Conservation (phyloP, 331 rosid genomes). For the Acacia pycnantha region DNA sequence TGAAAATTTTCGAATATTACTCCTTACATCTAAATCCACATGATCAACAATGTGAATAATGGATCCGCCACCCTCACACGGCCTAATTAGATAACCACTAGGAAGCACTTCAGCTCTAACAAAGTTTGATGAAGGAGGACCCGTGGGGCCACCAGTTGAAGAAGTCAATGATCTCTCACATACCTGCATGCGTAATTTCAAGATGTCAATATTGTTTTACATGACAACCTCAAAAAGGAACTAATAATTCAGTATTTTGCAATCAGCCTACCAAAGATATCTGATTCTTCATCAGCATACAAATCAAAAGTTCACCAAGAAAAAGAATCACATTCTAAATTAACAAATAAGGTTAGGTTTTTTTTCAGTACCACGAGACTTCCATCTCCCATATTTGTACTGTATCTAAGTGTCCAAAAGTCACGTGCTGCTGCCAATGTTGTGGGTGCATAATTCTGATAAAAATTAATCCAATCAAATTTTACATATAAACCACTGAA, state of each 20-base stretch:
- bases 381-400: constrained; percentile 87
- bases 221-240: neutral
- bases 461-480: neutral
- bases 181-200: constrained; percentile 45
- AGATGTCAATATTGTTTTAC: neutral
- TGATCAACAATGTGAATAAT: constrained; percentile 95
- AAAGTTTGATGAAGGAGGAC: constrained; percentile 76
- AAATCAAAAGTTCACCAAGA: neutral
- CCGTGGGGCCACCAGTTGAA: constrained; percentile 89
- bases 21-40: constrained; percentile 79
- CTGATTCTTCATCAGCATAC: neutral
- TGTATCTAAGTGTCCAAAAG: constrained; percentile 90
- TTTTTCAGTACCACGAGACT: constrained; percentile 83
- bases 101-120: constrained; percentile 93
- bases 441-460: constrained; percentile 93
- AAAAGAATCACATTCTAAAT: neutral
- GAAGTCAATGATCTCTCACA: constrained; percentile 88
- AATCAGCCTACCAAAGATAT: neutral
- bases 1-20: neutral
- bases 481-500: neutral
- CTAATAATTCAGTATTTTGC: neutral
- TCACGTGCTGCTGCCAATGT: constrained; percentile 96
- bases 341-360: neutral
- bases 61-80: constrained; percentile 95
- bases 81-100: constrained; percentile 86